These are phyloP conservation scores for Calonectria honghensis DNA, from an alignment of 2,329 filamentous ascomycete species.

Conservation along the genomic window DNA sequence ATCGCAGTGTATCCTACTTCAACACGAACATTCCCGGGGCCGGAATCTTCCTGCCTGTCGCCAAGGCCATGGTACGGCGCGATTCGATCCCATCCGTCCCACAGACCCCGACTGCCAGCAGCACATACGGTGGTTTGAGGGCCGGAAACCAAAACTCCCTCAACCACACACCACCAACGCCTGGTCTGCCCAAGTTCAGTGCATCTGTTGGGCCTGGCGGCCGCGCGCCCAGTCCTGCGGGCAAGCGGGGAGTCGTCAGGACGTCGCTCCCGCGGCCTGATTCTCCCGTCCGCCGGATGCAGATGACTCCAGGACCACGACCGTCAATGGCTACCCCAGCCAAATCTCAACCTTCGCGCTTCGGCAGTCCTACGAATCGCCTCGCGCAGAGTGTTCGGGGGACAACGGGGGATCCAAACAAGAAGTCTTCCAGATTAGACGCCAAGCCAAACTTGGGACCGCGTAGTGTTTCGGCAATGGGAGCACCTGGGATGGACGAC, in stretches of 20 bases:
- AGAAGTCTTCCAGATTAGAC: constrained; percentile 68
- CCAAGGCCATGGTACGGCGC: constrained; percentile 84
- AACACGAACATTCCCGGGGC: constrained; percentile 84
- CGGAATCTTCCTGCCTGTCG: constrained; percentile 93
- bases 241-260: constrained; percentile 78
- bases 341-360: constrained; percentile 56
- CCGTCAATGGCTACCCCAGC: constrained; percentile 74
- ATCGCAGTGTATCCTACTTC: constrained; percentile 83
- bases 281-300: constrained; percentile 84
- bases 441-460: constrained; percentile 72
- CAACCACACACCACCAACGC: constrained; percentile 78
- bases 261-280: constrained; percentile 91
- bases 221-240: constrained; percentile 81
- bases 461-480: constrained; percentile 77
- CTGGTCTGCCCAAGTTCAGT: constrained; percentile 86
- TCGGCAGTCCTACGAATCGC: constrained; percentile 70
- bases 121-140: constrained; percentile 73
- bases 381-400: constrained; percentile 80
- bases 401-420: constrained; percentile 77
- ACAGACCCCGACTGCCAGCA: constrained; percentile 81
- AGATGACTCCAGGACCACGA: constrained; percentile 76
- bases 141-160: constrained; percentile 74
- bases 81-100: constrained; percentile 76
- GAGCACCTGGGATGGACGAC: constrained; percentile 73
- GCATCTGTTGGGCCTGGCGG: constrained; percentile 86